Evolutionary conservation across 1,284 basidiomycete genomes (phyloP), one percentile per base, ranked within the genome.

Genomic region (Boletus holoroseus): DNA sequence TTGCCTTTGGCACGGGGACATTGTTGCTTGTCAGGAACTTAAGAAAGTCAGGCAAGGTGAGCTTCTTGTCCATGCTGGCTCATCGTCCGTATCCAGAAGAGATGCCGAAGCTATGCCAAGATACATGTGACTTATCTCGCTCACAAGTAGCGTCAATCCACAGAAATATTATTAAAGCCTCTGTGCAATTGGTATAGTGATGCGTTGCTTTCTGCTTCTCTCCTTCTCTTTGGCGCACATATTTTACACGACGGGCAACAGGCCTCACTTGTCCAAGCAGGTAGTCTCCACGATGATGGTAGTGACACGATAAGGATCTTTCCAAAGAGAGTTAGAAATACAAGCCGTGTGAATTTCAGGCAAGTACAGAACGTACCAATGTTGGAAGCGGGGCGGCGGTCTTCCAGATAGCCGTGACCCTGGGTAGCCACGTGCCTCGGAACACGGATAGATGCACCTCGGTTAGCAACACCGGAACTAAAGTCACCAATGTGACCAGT

Each of bases 361-460:
- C 44, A 56, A 26, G 36, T 7, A 28, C 58, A 53, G 57, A 77
- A 77, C 79, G 62, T 76, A 90, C 93, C 93, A 62, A 97, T 91
- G 81, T 99, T 99, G 68, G 94, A 97, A 48, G 95, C 95, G 31
- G 94, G 94, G 60, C 94, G 91, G 60, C 94, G 83, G 75, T 95
- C 93, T 73, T 97, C 94, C 62, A 98, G 76, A 79, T 99, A 99
- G 38, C 96, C 95, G 68, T 86, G 90, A 56, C 94, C 94, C 73
- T 94, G 85, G 31, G 87, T 78, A 53, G 87, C 89, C 62, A 96
- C 93, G 71, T 95, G 91, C 63, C 94, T 79, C 50, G 94, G 94
- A 51, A 96, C 87, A 76, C 91, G 85, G 71, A 94, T 90, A n/a
- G 89, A 94, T 46, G 92, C 93, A 67, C 94, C 95, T 73, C 95